Base-by-base conservation (phyloP, 352 stramenopile species). In the Aphanomyces euteiches region DNA sequence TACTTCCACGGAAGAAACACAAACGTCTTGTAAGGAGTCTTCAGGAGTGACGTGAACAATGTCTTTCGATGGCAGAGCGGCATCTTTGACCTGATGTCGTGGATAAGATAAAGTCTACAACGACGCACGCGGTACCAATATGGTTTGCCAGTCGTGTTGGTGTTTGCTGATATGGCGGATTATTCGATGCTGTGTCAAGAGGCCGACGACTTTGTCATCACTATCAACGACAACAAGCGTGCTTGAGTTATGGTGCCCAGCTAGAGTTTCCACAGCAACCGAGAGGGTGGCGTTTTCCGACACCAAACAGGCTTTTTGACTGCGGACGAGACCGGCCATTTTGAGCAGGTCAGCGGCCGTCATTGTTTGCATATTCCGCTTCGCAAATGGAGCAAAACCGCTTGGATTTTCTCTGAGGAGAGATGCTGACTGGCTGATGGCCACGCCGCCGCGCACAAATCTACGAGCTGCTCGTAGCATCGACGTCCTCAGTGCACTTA, bases 141-240 rank as follows among this genome's bases (percentile, higher is more conserved):
- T 56, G 7, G 3, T 47, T n/a, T 8, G 12, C 58, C 39, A 67
- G 7, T 6, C 19, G 34, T n/a, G 19, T n/a, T 54, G 15, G 39
- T 67, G 58, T 19, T 85, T 85, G 19, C 81, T 76, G 37, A 93
- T 83, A 19, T 75, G 71, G 47, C 83, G 70, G 45, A 93, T 75
- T 38, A 88, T 74, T 61, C 88, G 72, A 72, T 87, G 80, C 72
- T 93, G 90, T n/a, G 85, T 93, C 21, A 93, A 74, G 28, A 93
- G 73, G 15, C 85, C 85, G n/a, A 93, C 83, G 36, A 93, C 82
- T 47, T 89, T 82, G 40, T 90, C 76, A 34, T 83, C 66, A 0
- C 74, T 73, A 67, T 90, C 83, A 6, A 93, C 82, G 43, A 93
- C 85, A 57, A 93, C 83, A 40, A 93, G 79, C 66, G 83, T 87